Evolutionary conservation across 139 green algal species (phyloP).

Genomic region (Zygnema cylindricum): DNA sequence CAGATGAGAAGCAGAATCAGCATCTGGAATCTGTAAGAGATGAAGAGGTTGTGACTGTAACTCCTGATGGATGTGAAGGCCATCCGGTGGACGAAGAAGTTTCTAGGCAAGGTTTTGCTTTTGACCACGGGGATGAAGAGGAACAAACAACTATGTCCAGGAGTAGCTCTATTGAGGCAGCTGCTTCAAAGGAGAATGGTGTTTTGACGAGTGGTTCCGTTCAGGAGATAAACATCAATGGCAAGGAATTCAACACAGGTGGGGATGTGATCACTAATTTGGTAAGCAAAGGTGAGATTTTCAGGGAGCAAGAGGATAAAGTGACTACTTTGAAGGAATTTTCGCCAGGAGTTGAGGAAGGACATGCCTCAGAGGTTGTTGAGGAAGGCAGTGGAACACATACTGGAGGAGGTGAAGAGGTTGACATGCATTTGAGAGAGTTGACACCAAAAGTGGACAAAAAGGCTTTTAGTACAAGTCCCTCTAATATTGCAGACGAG

Average conservation of each 20-base stretch:
- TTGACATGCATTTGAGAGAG: background rate
- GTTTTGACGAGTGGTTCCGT: background rate
- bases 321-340: background rate
- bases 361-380: background rate
- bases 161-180: no score
- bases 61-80: background rate
- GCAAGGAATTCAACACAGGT: no score
- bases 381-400: background rate
- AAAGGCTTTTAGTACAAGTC: background rate
- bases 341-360: background rate
- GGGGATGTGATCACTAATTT: no score
- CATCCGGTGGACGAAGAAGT: background rate
- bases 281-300: background rate
- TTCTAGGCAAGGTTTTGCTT: no score
- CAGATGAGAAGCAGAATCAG: background rate
- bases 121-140: no score
- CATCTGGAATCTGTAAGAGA: background rate
- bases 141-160: no score
- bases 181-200: background rate
- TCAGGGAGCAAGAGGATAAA: background rate
- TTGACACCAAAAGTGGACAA: background rate
- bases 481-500: background rate
- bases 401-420: background rate
- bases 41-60: background rate
- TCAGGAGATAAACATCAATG: background rate